Conservation (phyloP, 2,329 filamentous ascomycete genomes). For the Raffaelea arxii region DNA sequence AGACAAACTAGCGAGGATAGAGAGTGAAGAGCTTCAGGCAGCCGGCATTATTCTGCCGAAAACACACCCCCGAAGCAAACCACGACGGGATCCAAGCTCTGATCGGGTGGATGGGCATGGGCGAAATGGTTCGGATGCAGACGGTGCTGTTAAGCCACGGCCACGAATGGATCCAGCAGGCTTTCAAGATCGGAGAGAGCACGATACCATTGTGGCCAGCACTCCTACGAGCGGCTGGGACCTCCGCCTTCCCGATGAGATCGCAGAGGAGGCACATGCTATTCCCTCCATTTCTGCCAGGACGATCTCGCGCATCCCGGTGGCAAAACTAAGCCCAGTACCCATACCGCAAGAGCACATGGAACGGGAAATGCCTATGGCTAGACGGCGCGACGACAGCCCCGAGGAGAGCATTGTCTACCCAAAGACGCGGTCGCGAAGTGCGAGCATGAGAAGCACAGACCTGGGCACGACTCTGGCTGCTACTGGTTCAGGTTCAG, state of each 20-base stretch:
- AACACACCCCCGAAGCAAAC: conserved; percentile 36
- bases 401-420: conserved; percentile 49
- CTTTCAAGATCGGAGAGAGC: conserved; percentile 23
- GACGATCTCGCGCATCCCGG: conserved; percentile 73
- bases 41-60: conserved; percentile 58
- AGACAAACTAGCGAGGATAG: conserved; percentile 74
- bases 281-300: conserved; percentile 42
- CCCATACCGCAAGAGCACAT: conserved; percentile 64
- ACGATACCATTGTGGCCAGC: conserved; percentile 30
- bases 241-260: conserved; percentile 67
- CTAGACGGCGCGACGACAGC: conserved; percentile 49
- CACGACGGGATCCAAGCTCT: conserved; percentile 12
- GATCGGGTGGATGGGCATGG: conserved; percentile 23
- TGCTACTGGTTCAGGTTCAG: no score
- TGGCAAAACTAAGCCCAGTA: conserved; percentile 69
- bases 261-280: conserved; percentile 52
- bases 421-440: conserved; percentile 57
- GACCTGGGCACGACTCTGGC: no score
- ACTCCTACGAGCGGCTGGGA: no score
- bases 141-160: conserved; percentile 18
- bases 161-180: conserved; percentile 38
- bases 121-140: conserved; percentile 21
- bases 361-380: conserved; percentile 62
- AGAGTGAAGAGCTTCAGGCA: conserved; percentile 70
- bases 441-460: conserved; percentile 51